These are phyloP conservation scores for Aspergillus sp. DNA, from an alignment of 2,329 filamentous ascomycete genomes.

Conservation along the genomic window DNA sequence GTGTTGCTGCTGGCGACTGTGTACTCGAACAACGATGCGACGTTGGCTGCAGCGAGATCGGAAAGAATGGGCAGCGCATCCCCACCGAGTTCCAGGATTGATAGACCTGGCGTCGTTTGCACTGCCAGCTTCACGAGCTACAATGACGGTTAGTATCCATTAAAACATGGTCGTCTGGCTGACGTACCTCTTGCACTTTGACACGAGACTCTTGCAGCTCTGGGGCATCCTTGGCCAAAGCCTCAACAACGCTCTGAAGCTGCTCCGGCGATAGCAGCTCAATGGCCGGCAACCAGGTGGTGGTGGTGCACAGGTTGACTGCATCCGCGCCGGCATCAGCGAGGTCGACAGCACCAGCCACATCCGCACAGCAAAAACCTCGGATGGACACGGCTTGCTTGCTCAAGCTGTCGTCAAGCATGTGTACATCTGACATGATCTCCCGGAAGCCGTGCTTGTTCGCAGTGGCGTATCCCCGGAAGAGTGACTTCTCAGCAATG, in stretches of 20 bases:
- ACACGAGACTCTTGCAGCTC: background rate
- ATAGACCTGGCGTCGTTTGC: background rate
- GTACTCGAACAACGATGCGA: background rate
- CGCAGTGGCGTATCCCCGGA: background rate
- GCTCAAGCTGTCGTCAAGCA: background rate
- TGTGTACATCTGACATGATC: background rate
- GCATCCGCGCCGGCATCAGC: constrained; percentile 44
- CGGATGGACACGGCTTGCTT: background rate
- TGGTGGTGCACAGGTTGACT: constrained; percentile 21
- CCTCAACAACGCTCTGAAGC: background rate
- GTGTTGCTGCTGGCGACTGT: background rate
- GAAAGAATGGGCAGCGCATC: background rate
- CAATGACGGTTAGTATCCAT: background rate
- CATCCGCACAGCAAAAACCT: background rate
- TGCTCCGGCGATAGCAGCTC: background rate
- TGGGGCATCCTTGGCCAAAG: background rate
- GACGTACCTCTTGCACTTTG: background rate
- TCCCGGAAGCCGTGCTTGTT: background rate
- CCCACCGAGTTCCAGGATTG: background rate
- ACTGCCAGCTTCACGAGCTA: background rate
- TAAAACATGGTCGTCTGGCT: background rate
- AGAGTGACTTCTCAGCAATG: background rate
- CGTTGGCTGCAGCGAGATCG: background rate
- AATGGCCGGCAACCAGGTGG: background rate
- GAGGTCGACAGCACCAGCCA: constrained; percentile 32